phyloP scores from a whole-genome alignment of 2,329 filamentous ascomycete species.

The Trichoderma atroviride region DNA sequence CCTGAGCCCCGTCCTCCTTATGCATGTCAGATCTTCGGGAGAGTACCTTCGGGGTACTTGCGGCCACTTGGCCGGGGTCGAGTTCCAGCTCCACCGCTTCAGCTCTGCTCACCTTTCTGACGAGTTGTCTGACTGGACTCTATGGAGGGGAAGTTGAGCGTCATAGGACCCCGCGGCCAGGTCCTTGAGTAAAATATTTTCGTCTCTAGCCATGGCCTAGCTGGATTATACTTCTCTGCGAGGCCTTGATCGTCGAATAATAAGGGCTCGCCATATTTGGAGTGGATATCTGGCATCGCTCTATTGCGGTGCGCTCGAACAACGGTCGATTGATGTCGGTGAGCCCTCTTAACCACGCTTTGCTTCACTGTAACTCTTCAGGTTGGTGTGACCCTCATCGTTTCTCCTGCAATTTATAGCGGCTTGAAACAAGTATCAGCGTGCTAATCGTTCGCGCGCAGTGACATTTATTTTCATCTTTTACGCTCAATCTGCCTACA shows the following conservation, averaged over 20 bases:
- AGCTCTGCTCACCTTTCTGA: not conserved
- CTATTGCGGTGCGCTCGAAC: not conserved
- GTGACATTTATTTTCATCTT: not conserved
- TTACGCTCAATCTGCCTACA: not conserved
- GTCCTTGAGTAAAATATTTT: not conserved
- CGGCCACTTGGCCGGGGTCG: not conserved
- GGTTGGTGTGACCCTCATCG: not conserved
- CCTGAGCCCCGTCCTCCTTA: not conserved
- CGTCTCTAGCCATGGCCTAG: not conserved
- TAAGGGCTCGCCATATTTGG: not conserved
- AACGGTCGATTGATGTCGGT: not conserved
- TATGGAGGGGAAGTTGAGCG: slow-evolving; percentile 7
- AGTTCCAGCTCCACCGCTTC: slow-evolving; percentile 4
- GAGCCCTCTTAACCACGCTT: not conserved
- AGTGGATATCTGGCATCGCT: not conserved
- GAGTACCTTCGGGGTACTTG: slow-evolving; percentile 12
- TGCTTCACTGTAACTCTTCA: not conserved
- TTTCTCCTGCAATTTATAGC: not conserved
- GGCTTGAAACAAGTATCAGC: not conserved
- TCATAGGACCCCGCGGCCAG: not conserved
- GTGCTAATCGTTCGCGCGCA: not conserved
- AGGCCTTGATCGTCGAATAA: not conserved
- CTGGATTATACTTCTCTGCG: not conserved
- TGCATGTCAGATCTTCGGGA: slow-evolving; percentile 24
- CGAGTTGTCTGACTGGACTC: not conserved